Conservation (phyloP, 75 land plant genomes). For the Picea sitchensis region DNA sequence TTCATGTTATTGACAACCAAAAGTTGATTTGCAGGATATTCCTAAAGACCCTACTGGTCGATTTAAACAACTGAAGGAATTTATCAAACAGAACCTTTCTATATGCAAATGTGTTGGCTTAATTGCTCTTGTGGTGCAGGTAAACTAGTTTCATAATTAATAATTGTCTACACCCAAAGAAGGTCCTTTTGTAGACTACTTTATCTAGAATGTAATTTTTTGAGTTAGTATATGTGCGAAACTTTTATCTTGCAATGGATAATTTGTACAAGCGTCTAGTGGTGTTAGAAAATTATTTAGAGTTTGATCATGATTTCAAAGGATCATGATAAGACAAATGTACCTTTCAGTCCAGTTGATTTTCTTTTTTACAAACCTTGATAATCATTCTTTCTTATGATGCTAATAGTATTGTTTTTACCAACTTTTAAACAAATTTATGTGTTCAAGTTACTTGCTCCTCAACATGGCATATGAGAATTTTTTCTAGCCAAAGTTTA, state of each 20-base stretch:
- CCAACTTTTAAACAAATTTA: background rate
- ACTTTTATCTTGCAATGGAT: no score
- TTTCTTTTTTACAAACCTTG: background rate
- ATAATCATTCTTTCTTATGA: background rate
- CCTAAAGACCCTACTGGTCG: background rate
- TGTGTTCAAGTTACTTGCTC: background rate
- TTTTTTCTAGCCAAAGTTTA: background rate
- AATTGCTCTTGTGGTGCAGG: background rate
- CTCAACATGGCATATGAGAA: background rate
- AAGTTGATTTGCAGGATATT: background rate
- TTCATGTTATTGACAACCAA: background rate
- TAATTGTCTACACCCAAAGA: background rate
- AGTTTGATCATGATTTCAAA: no score
- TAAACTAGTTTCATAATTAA: background rate
- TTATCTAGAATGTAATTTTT: no score
- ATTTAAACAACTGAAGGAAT: background rate
- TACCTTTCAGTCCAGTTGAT: background rate
- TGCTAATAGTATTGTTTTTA: background rate
- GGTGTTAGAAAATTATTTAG: no score
- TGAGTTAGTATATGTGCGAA: background rate
- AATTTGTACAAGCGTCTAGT: no score
- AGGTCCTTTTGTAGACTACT: background rate
- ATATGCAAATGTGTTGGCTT: background rate
- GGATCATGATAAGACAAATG: background rate
- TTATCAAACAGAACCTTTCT: background rate